Percentiles rank a stretch among this genome's conserved stretches.
Conservation (phyloP, 2,329 filamentous ascomycete species). For the Colletotrichum godetiae region DNA sequence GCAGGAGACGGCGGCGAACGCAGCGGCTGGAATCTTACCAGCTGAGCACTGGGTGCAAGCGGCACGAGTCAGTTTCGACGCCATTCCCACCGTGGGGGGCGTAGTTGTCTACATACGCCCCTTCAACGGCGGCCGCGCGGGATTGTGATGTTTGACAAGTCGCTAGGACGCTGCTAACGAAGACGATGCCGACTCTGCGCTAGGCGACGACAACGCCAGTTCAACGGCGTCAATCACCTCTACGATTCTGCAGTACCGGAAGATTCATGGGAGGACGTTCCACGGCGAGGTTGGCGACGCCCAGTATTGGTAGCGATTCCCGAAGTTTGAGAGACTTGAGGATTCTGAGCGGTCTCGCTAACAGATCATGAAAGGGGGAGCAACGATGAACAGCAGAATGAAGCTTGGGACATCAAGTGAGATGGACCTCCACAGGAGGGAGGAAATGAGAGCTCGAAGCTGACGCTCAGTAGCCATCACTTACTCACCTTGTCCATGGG, state of each 20-base stretch:
- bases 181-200: slow-evolving; percentile 32
- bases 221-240: slow-evolving; percentile 45
- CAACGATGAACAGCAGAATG: slow-evolving; percentile 47
- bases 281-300: slow-evolving; percentile 43
- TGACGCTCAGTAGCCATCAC: slow-evolving; percentile 39
- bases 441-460: background rate
- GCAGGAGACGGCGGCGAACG: background rate
- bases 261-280: slow-evolving; percentile 45
- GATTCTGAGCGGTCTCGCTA: background rate
- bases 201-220: slow-evolving; percentile 34
- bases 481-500: slow-evolving; percentile 38
- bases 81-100: background rate
- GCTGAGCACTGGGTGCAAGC: slow-evolving; percentile 32
- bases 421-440: slow-evolving; percentile 20
- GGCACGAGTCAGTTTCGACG: slow-evolving; percentile 29
- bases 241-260: slow-evolving; percentile 45
- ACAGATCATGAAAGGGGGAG: slow-evolving; percentile 19
- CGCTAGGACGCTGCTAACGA: slow-evolving; percentile 20
- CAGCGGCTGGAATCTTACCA: slow-evolving; percentile 20
- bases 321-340: background rate
- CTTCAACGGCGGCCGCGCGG: background rate
- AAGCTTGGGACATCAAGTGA: slow-evolving; percentile 44
- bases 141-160: slow-evolving; percentile 4
- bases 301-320: slow-evolving; percentile 41
- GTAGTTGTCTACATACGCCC: no score